Evolutionary conservation across 2,329 filamentous ascomycete species (phyloP), one percentile per base, ranked within the genome.

Genomic region (Daldinia sp.): DNA sequence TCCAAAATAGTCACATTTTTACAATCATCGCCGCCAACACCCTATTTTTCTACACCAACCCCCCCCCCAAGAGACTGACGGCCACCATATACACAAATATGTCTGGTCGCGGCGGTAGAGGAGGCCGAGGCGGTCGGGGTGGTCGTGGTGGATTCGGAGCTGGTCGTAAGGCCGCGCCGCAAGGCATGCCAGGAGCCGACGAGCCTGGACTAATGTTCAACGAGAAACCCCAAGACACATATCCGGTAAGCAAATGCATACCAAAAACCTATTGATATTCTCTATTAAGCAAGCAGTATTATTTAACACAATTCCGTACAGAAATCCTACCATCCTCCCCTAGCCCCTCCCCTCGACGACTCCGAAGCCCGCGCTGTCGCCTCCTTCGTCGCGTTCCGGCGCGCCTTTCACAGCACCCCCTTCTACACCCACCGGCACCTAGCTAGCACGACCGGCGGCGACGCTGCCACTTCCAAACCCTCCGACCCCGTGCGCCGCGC

Each of bases 211-310:
- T 83, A 60, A 77, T 79, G 23, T 76, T 82, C 10, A 86, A 88
- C 75, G 83, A 83, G 58, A 82, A 85, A 35, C 87, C 87, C 6
- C 86, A 85, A n/a, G 87, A 89, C 71, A 83, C 87, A 9, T 89
- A 89, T 67, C 87, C 87, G 0, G 86, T 88, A 77, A 67, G 83
- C 67, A 12, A 13, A 53, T 15, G 23, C 13, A 33, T 33, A 12
- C 35, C n/a, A 12, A 37, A 15, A 46, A 13, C 15, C n/a, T 26
- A 23, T n/a, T 18, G 33, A 35, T 35, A 35, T 9, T 35, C 33
- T 7, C 5, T 9, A 35, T 35, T 35, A 9, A 7, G 6, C 33
- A 35, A 10, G 20, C 20, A 50, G 6, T 18, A 53, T 2, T 6
- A 35, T 4, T 55, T 65, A 6, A 70, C 35, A 51, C 39, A 15